Conservation (phyloP, 352 stramenopile species). For the Albugo candida region DNA sequence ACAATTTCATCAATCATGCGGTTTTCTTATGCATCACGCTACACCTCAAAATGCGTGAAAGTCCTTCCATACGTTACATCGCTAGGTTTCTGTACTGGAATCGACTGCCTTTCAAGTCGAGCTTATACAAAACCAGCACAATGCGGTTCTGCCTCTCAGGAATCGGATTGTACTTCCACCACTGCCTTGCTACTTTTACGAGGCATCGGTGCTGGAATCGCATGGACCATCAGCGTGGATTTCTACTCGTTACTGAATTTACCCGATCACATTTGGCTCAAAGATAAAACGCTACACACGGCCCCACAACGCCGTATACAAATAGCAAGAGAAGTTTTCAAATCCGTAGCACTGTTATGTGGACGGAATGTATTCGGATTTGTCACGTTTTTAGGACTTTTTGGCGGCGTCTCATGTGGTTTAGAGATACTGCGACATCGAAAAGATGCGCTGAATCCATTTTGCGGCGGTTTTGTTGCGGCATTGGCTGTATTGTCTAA, state of each 20-base stretch:
- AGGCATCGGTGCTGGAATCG: slow-evolving; percentile 35
- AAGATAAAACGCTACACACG: slow-evolving; percentile 12
- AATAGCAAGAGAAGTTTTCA: slow-evolving; percentile 14
- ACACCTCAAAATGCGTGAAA: too few relatives aligned
- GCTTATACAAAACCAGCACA: too few relatives aligned
- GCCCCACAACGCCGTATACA: slow-evolving; percentile 5
- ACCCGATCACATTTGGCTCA: slow-evolving; percentile 17
- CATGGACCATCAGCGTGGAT: slow-evolving; percentile 62
- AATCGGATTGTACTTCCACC: slow-evolving; percentile 36
- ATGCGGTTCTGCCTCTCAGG: too few relatives aligned
- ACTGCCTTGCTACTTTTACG: slow-evolving; percentile 37
- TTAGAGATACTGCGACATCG: slow-evolving; percentile 34
- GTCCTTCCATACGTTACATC: too few relatives aligned
- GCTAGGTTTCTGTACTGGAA: too few relatives aligned
- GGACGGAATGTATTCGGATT: slow-evolving; percentile 47
- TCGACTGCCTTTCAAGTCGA: too few relatives aligned
- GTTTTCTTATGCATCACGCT: too few relatives aligned
- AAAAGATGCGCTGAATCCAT: slow-evolving; percentile 44
- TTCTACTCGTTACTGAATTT: slow-evolving; percentile 27
- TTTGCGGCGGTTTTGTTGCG: slow-evolving; percentile 38
- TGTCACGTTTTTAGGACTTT: slow-evolving; percentile 50
- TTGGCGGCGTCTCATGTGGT: slow-evolving; percentile 44
- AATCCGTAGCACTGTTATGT: slow-evolving; percentile 13
- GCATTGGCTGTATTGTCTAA: slow-evolving; percentile 23
- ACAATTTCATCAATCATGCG: too few relatives aligned